Base-by-base conservation (phyloP, 768 basidiomycete species). In the Amanita subjunquillea region DNA sequence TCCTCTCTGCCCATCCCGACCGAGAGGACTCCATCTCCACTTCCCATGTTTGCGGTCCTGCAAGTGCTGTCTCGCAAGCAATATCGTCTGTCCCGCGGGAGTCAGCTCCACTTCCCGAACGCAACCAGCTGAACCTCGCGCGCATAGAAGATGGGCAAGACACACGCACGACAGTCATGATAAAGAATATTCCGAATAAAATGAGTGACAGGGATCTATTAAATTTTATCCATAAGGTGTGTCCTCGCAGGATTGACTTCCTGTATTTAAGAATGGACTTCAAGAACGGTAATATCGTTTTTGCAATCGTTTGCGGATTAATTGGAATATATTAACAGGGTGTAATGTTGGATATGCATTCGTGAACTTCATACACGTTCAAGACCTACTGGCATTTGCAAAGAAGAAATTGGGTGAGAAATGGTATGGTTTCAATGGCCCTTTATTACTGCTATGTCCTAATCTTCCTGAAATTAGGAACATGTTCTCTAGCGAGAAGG, bases 111-210 rank as follows among this genome's bases (percentile, higher is more conserved):
- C 57, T 59, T 8, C 58, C 59, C 4, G 71, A 74, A 45, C 64
- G 69, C 25, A 75, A 75, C 55, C 71, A 71, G 51, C 58, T 94
- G 25, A 82, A 88, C 64, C 65, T 91, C 10, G 73, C 70, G 40
- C 74, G 74, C 54, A 92, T 94, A 59, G 87, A 86, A 64, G 77
- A 75, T 29, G 91, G 91, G 4, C 65, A 74, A 54, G 89, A 91
- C 59, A 89, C 83, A 34, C 75, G 90, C 30, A 89, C 88, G 32
- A 91, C 90, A 27, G 82, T 91, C 45, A 91, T 90, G 87, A 81
- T 89, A 56, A 91, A 92, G 69, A 94, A 94, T 61, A 88, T 94
- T 42, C 91, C 91, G 2, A 94, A 93, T 68, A 91, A 92, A 66
- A 88, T 90, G 86, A 84, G 74, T 56, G 85, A 89, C 66, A 75